Evolutionary conservation across 2,329 filamentous ascomycete genomes (phyloP), one percentile per base, ranked within the genome.

Genomic region (Microcera coccophila): DNA sequence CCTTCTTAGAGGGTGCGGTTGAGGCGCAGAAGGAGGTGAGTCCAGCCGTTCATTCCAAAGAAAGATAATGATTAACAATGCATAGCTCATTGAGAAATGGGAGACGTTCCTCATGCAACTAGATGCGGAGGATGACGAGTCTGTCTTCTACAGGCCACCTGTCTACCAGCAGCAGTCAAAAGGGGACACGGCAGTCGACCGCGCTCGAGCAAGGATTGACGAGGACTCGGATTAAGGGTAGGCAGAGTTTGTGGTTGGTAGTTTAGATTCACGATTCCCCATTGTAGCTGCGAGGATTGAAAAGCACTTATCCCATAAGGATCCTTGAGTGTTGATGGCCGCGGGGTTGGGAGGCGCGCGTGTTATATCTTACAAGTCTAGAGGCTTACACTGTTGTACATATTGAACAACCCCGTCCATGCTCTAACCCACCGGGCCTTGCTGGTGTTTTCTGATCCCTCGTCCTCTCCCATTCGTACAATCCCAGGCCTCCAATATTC

Each of bases 1-100:
- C 93, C 2, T 98, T 95, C 68, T 68, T 98, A 57, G 93, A 98
- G 72, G 90, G 93, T 60, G 89, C 93, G 3, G 90, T 98, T 4
- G 93, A 98, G 69, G 93, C 91, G 42, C 93, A 98, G 71, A 98
- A 98, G 70, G 93, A 98, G 84, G 91, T 93, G 64, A 66, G 79
- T 67, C 22, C 18, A 19, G 8, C 22, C 14, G 9, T 12, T 8
- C 7, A 16, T 18, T 8, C 3, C 3, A n/a, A 35, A 16, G 10
- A 12, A 9, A n/a, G 5, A 19, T 11, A 19, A 19, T n/a, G 22
- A 38, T 58, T 61, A 48, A 65, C 51, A 42, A 55, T 17, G 35
- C 42, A 15, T 48, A 81, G 75, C 67, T 81, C 51, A 82, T 83
- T 59, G 93, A 98, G 68, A 84, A 97, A 49, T 98, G 93, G 93